Conservation (phyloP, 2,329 filamentous ascomycete species). For the Curvularia sp. region DNA sequence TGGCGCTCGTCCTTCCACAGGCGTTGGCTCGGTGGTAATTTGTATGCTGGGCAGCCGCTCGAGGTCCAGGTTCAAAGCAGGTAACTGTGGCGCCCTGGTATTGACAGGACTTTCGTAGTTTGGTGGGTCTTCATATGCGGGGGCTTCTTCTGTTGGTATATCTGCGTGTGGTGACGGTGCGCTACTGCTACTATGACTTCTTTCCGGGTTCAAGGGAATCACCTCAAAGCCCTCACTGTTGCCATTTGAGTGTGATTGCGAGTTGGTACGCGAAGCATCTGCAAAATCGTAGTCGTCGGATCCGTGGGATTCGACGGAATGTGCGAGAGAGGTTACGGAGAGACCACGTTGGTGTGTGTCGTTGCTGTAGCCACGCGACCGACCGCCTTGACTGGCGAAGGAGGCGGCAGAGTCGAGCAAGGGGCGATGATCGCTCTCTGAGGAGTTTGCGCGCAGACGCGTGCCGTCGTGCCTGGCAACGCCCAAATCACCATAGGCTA, state of each 20-base stretch:
- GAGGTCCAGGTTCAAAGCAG: constrained; percentile 50
- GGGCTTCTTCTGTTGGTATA: constrained; percentile 44
- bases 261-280: constrained; percentile 32
- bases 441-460: constrained; percentile 74
- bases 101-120: constrained; percentile 55
- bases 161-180: constrained; percentile 35
- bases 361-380: constrained; percentile 32
- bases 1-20: constrained; percentile 24
- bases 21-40: constrained; percentile 49
- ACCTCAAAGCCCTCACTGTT: constrained; percentile 54
- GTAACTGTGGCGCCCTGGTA: constrained; percentile 46
- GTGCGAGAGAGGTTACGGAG: constrained; percentile 52
- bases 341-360: constrained; percentile 53
- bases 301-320: constrained; percentile 47
- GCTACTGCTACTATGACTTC: constrained; percentile 35
- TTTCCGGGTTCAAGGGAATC: constrained; percentile 49
- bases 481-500: constrained; percentile 78
- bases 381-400: constrained; percentile 55
- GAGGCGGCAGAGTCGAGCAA: constrained; percentile 75
- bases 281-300: constrained; percentile 50
- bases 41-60: constrained; percentile 55
- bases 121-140: constrained; percentile 58
- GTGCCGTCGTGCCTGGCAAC: constrained; percentile 80
- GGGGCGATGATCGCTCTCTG: constrained; percentile 74
- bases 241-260: constrained; percentile 24